Evolutionary conservation across 352 stramenopile genomes (phyloP).

Genomic region (Globisporangium viniferum): DNA sequence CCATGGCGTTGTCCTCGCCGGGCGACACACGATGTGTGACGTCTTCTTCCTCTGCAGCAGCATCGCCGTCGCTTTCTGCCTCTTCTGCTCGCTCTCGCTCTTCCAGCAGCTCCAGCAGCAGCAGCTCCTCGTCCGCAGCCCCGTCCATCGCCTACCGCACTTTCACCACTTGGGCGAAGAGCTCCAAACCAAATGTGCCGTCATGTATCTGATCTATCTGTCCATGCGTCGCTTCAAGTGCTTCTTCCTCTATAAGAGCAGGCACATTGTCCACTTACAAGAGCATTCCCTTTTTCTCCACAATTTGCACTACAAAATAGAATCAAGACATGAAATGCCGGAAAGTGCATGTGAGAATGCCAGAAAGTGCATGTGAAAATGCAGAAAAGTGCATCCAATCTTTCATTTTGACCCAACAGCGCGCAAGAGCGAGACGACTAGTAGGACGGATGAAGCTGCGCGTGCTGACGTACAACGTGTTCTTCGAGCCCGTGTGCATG

Average conservation of each 20-base stretch:
- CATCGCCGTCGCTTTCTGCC: neutral
- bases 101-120: neutral
- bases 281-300: neutral
- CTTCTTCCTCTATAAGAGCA: neutral
- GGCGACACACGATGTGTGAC: too few relatives aligned
- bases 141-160: neutral
- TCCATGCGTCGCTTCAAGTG: neutral
- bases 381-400: too few relatives aligned
- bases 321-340: neutral
- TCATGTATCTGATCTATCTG: neutral
- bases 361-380: too few relatives aligned
- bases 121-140: neutral
- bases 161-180: neutral
- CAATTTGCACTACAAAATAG: neutral
- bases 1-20: neutral
- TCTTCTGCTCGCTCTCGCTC: neutral
- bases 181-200: neutral
- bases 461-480: slow-evolving; percentile 74
- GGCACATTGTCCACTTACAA: neutral
- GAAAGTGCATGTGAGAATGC: too few relatives aligned
- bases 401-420: too few relatives aligned
- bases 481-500: slow-evolving; percentile 65
- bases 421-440: too few relatives aligned
- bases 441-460: slow-evolving; percentile 42
- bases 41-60: neutral